A percentile compares a stretch with the other conserved stretches of the same genome.
These are phyloP conservation scores for Lactarius psammicola DNA, from an alignment of 768 basidiomycete species.

Conservation along the genomic window DNA sequence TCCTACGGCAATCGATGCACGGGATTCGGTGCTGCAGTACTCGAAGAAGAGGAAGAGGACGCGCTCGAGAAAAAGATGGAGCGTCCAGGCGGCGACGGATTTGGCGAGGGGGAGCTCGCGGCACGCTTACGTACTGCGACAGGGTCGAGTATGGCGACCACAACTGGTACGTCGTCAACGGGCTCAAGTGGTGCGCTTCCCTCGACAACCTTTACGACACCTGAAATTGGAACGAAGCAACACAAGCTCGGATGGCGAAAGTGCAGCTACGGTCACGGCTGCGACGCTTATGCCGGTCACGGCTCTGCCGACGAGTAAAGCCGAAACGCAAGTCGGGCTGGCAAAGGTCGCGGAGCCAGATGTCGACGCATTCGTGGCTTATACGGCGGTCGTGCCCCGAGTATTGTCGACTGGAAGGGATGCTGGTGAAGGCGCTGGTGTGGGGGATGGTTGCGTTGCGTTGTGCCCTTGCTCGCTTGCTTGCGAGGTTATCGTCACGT, in stretches of 20 bases:
- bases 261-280: conserved; percentile 35
- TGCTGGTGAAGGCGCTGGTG: conserved; percentile 65
- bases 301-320: conserved; percentile 67
- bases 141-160: conserved; percentile 41
- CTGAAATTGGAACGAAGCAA: conserved; percentile 49
- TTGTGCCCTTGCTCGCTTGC: conserved; percentile 22
- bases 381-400: conserved; percentile 85
- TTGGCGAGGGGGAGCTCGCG: conserved; percentile 43
- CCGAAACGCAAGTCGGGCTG: conserved; percentile 71
- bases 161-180: conserved; percentile 41
- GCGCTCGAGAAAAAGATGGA: conserved; percentile 59
- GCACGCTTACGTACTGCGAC: conserved; percentile 57
- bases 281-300: conserved; percentile 67
- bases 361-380: conserved; percentile 79
- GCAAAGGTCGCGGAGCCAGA: conserved; percentile 84
- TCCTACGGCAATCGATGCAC: conserved; percentile 56
- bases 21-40: conserved; percentile 51
- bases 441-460: conserved; percentile 29
- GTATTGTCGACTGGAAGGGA: conserved; percentile 74
- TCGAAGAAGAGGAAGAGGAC: conserved; percentile 77
- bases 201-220: conserved; percentile 58
- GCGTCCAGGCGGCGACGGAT: conserved; percentile 36
- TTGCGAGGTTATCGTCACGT: conserved; percentile 9
- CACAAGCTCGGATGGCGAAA: conserved; percentile 30
- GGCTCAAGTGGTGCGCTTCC: conserved; percentile 33